phyloP scores from a whole-genome alignment of 129 eudicot genomes.

The Flaveria ramosissima region DNA sequence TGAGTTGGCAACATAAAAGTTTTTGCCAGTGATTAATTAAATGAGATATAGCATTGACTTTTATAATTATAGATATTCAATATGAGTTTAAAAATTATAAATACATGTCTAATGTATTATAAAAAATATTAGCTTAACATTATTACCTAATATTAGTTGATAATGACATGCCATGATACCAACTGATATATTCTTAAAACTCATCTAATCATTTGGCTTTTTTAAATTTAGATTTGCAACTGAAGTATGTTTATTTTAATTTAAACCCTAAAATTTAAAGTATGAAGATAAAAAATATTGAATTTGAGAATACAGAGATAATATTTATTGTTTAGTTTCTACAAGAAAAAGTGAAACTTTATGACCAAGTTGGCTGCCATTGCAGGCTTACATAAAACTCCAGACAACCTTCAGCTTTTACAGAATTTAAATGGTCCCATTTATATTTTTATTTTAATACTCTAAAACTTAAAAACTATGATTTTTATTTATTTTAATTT shows the following conservation, averaged over 20 bases:
- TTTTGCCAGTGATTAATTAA: conserved; percentile 24
- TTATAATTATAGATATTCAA: background rate
- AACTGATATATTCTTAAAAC: background rate
- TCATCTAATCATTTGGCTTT: background rate
- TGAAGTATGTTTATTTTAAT: background rate
- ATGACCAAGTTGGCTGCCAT: conserved; percentile 39
- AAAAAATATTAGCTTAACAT: background rate
- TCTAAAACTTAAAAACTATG: background rate
- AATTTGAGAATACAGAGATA: background rate
- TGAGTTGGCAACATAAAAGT: conserved; percentile 42
- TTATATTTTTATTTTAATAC: conserved; percentile 22
- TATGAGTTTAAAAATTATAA: background rate
- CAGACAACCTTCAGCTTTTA: conserved; percentile 48
- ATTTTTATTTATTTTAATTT: background rate
- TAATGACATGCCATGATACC: background rate
- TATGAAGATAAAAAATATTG: background rate
- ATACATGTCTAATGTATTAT: background rate
- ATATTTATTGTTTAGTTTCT: background rate
- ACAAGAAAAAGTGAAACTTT: background rate
- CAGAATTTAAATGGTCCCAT: conserved; percentile 38
- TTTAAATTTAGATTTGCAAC: background rate
- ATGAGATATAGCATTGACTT: conserved; percentile 39
- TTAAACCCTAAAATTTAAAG: background rate
- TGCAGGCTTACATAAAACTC: conserved; percentile 41
- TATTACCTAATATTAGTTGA: background rate